Base-by-base conservation (phyloP, 179 eudicot species). In the Nepenthes alata region DNA sequence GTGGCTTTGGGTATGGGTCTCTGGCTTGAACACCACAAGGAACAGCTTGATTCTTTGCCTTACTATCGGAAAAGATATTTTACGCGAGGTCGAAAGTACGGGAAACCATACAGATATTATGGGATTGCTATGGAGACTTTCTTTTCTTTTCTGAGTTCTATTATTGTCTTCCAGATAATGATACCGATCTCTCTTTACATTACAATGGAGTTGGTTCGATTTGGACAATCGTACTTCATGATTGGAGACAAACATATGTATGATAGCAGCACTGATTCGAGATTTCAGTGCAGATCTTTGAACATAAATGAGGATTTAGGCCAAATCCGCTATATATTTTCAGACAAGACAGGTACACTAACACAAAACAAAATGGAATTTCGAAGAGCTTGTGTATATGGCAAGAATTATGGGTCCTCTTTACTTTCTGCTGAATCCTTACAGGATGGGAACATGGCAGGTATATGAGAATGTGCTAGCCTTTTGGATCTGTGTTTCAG, bases 281-380 rank as follows among this genome's bases (percentile, higher is more conserved):
- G 91, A 78, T 89, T 91, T 72, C 98, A 91, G 74, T 91, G 98
- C 77, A 79, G 96, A 74, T 86, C 98, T 59, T 75, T 91, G 83
- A 91, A 89, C 79, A 91, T 91, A 68, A 89, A 91, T 77, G 98
- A 91, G 83, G 98, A 91, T 77, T 80, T 91, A 74, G 98, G 98
- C 39, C 98, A 91, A 71, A 83, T 91, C 53, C 91, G 95, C 11
- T 91, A 91, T 68, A 73, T 91, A 61, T 89, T 91, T 72, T 86
- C 98, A 6, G 98, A 91, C 70, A 91, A 91, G 78, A 89, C 98
- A 13, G 98, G 98, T 58, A 91, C 98, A 51, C 87, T 91, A 35
- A 91, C 98, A 39, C 91, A 91, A 60, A 91, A 91, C 71, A 91
- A 86, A 75, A 91, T 91, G 98, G 91, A 89, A 61, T 91, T 91